Evolutionary conservation across 2,329 filamentous ascomycete species (phyloP).

Genomic region (Teratosphaeria viscida): DNA sequence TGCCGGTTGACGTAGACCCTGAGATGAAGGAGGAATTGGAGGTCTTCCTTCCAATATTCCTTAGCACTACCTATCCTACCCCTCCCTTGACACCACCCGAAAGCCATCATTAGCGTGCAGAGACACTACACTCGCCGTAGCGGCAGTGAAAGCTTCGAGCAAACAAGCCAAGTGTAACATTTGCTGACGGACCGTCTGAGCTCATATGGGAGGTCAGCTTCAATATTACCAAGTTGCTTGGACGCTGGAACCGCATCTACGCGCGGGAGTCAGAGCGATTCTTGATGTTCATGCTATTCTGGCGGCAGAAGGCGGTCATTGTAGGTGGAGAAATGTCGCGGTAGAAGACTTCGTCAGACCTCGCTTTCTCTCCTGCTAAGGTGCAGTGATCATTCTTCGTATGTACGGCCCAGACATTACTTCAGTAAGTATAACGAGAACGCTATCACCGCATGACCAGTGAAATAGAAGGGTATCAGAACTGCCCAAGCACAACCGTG

Average conservation of each 20-base stretch:
- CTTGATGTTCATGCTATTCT: too few relatives aligned
- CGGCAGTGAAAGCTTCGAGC: neutral
- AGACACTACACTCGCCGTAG: neutral
- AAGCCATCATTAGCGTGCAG: neutral
- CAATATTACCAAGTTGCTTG: neutral
- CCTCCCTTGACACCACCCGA: neutral
- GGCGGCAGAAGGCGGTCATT: neutral
- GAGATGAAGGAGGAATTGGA: too few relatives aligned
- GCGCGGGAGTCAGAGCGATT: too few relatives aligned
- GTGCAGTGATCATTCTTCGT: neutral
- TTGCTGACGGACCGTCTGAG: neutral
- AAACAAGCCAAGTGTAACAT: neutral
- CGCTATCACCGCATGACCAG: neutral
- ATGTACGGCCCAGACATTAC: neutral
- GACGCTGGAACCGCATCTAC: too few relatives aligned
- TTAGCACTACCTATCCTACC: too few relatives aligned
- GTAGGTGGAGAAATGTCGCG: conserved; percentile 1
- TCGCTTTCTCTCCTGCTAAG: too few relatives aligned
- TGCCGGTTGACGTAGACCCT: too few relatives aligned
- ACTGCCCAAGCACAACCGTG: neutral
- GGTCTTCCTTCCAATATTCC: too few relatives aligned
- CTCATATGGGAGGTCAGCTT: neutral
- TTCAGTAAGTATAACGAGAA: neutral
- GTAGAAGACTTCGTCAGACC: conserved; percentile 24
- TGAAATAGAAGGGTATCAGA: neutral